Conservation (phyloP, 805 yeast genomes). For the Metschnikowia sp. region DNA sequence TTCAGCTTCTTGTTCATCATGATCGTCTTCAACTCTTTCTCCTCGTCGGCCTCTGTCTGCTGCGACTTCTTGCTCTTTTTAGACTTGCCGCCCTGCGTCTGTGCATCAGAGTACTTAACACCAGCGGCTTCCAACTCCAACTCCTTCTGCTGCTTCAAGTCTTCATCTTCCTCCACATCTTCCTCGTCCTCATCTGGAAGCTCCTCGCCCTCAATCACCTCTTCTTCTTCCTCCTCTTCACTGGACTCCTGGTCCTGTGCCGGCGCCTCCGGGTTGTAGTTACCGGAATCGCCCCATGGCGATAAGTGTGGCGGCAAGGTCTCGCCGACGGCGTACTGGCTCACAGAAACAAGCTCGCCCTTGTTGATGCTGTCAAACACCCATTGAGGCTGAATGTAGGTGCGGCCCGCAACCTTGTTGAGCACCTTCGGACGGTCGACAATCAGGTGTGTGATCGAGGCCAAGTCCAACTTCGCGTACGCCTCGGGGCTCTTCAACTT, state of each 20-base stretch:
- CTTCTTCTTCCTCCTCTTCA: constrained; percentile 44
- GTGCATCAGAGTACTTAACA: constrained; percentile 63
- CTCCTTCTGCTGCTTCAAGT: constrained; percentile 79
- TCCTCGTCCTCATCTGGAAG: constrained; percentile 34
- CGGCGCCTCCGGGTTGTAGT: constrained; percentile 76
- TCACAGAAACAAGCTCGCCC: constrained; percentile 68
- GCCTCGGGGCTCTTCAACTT: constrained; percentile 44
- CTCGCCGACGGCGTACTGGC: constrained; percentile 90
- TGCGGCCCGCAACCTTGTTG: constrained; percentile 82
- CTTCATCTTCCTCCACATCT: constrained; percentile 45
- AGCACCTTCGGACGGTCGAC: constrained; percentile 84
- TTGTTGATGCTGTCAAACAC: constrained; percentile 87
- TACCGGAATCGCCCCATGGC: constrained; percentile 97
- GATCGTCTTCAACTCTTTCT: constrained; percentile 86
- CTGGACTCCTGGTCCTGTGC: constrained; percentile 38
- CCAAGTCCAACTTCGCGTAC: constrained; percentile 52
- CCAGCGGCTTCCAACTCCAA: constrained; percentile 79
- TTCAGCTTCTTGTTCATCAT: constrained; percentile 98
- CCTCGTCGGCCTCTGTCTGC: constrained; percentile 46
- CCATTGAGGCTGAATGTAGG: constrained; percentile 98
- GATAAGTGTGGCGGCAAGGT: constrained; percentile 93
- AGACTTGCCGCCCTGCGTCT: constrained; percentile 19
- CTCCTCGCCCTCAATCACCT: constrained; percentile 48
- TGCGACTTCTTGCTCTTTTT: constrained; percentile 26
- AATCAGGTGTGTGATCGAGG: constrained; percentile 85